These are phyloP conservation scores for Aspergillus proliferans DNA, from an alignment of 2,329 filamentous ascomycete genomes.

Conservation along the genomic window DNA sequence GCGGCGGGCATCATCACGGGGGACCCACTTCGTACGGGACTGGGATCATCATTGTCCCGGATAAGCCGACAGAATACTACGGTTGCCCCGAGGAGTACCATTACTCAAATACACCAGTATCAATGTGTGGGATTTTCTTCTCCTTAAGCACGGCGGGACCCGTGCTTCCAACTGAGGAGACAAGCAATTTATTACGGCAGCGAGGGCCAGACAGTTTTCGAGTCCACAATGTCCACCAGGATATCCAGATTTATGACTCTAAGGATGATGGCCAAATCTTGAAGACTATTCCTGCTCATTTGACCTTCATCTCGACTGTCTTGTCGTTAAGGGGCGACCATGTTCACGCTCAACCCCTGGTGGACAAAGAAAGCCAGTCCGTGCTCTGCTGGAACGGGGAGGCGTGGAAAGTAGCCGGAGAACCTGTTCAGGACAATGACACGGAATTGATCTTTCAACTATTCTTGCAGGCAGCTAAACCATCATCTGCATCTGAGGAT, in stretches of 20 bases:
- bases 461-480: slow-evolving; percentile 44
- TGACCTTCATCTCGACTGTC: slow-evolving; percentile 75
- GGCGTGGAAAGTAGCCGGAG: slow-evolving; percentile 68
- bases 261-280: background rate
- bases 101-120: no score
- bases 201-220: slow-evolving; percentile 42
- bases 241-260: slow-evolving; percentile 9
- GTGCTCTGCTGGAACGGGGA: slow-evolving; percentile 96
- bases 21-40: background rate
- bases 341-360: slow-evolving; percentile 67
- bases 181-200: slow-evolving; percentile 28
- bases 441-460: slow-evolving; percentile 61
- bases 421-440: slow-evolving; percentile 66
- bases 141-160: slow-evolving; percentile 34
- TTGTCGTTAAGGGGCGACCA: slow-evolving; percentile 77
- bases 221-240: slow-evolving; percentile 23
- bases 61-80: background rate
- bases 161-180: slow-evolving; percentile 27
- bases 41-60: slow-evolving; percentile 32
- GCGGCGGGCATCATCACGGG: background rate
- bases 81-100: no score
- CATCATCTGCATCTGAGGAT: background rate
- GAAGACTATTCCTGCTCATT: slow-evolving; percentile 26
- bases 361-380: slow-evolving; percentile 51
- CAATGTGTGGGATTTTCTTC: slow-evolving; percentile 49